phyloP scores from a whole-genome alignment of 2,329 filamentous ascomycete species.

The Cladosporium sp. region DNA sequence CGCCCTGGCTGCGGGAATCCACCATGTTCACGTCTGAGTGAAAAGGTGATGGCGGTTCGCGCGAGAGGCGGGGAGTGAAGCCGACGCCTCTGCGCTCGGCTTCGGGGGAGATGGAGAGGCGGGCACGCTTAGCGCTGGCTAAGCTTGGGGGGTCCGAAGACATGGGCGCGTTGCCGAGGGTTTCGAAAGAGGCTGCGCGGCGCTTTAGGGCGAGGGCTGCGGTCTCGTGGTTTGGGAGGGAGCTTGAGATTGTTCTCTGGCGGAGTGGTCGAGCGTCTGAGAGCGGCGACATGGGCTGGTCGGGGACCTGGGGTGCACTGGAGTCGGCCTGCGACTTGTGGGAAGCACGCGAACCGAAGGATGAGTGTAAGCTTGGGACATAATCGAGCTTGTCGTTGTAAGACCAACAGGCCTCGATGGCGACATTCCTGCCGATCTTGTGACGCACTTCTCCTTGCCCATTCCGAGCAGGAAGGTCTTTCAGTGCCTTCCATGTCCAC shows the following conservation, averaged over 20 bases:
- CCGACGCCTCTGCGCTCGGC: constrained; percentile 38
- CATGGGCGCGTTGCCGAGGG: constrained; percentile 32
- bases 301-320: constrained; percentile 28
- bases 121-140: constrained; percentile 48
- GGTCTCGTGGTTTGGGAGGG: constrained; percentile 32
- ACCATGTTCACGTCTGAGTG: constrained; percentile 35
- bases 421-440: constrained; percentile 48
- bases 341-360: constrained; percentile 47
- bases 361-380: constrained; percentile 50
- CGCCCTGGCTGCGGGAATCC: constrained; percentile 27
- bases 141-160: constrained; percentile 25
- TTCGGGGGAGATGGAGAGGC: constrained; percentile 58
- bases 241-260: constrained; percentile 33
- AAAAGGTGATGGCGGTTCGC: constrained; percentile 48
- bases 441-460: constrained; percentile 59
- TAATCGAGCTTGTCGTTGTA: constrained; percentile 68
- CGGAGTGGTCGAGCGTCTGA: constrained; percentile 28
- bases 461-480: constrained; percentile 56
- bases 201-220: constrained; percentile 31
- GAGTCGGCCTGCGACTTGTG: constrained; percentile 30
- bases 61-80: constrained; percentile 47
- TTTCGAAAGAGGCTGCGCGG: constrained; percentile 37
- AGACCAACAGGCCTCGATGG: constrained; percentile 59
- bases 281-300: constrained; percentile 41
- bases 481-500: constrained; percentile 73